phyloP scores from a whole-genome alignment of 2,329 filamentous ascomycete genomes.

The Pyrenophora seminiperda region DNA sequence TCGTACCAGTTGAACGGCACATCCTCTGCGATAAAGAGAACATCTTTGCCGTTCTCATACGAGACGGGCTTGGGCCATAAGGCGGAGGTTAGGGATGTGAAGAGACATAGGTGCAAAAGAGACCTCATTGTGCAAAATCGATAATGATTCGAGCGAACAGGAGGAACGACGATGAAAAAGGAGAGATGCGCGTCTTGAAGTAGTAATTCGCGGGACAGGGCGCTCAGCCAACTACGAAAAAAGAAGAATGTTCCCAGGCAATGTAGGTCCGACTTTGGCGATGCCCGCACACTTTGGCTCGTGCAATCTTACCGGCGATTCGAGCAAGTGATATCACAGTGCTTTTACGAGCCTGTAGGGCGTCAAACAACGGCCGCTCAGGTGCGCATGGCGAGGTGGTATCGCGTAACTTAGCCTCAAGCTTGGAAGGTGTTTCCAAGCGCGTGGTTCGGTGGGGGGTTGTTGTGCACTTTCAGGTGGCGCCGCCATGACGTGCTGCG shows the following conservation, averaged over 20 bases:
- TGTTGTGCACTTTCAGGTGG: neutral
- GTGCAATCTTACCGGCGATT: neutral
- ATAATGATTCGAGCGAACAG: neutral
- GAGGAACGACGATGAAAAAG: neutral
- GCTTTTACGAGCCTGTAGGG: neutral
- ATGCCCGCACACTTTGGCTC: neutral
- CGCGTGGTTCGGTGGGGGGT: neutral
- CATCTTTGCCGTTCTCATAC: conserved; percentile 46
- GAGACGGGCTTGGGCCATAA: conserved; percentile 52
- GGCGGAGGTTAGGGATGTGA: conserved; percentile 38
- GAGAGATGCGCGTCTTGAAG: neutral
- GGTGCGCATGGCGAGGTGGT: neutral
- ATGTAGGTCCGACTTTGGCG: conserved; percentile 6
- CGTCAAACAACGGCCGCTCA: neutral
- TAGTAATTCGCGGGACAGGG: too few relatives aligned
- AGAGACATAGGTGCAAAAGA: conserved; percentile 20
- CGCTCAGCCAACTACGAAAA: neutral
- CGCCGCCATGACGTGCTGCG: neutral
- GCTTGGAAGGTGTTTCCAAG: neutral
- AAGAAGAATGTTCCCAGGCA: neutral
- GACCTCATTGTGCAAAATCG: conserved; percentile 32
- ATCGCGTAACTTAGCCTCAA: neutral
- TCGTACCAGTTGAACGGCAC: conserved; percentile 46
- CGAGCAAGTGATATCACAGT: neutral
- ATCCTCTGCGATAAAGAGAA: conserved; percentile 49